Base-by-base conservation (phyloP, 768 basidiomycete genomes). In the Lactifluus hygrophoroides region DNA sequence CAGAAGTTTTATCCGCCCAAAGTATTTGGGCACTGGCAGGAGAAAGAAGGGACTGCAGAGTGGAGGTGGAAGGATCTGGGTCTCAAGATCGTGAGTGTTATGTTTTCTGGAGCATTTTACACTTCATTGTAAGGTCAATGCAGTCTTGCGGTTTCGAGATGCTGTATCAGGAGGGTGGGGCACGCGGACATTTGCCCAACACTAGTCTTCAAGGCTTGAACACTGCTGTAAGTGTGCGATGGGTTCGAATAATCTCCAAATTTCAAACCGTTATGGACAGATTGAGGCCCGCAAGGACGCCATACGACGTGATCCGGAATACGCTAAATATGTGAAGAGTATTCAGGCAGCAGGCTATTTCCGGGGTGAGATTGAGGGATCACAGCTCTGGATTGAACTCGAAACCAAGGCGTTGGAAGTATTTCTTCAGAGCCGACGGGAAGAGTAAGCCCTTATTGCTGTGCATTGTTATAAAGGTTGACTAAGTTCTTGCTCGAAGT, bases 101-200 rank as follows among this genome's bases (percentile, higher is more conserved):
- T 37, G 5, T 45, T 30, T 7, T 32, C 38, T 23, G 27, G 43
- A 34, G 14, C 48, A 25, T n/a, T 34, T 21, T 44, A 16, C n/a
- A 21, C 48, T 44, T 48, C 19, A 40, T 23, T 8, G 13, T 50
- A n/a, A 27, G 28, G 4, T 47, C 28, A 23, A 50, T 45, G 8
- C 66, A 94, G 87, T 85, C 93, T 2, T 91, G 91, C 62, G 96
- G 96, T 1, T 97, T 97, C 61, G 96, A 99, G 74, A 99, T 98
- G 79, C 78, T 96, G 40, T 97, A 89, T 69, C 85, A 89, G 68
- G 93, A 93, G 68, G 86, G 81, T 58, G 86, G 88, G 70, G 74
- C 78, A 47, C 80, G 81, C 42, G 72, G 73, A 56, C 76, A 76
- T 40, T 68, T 63, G 11, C 62, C 72, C 19, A 73, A 69, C 49